Conservation (phyloP, 129 eudicot genomes). For the Helianthus annuus region DNA sequence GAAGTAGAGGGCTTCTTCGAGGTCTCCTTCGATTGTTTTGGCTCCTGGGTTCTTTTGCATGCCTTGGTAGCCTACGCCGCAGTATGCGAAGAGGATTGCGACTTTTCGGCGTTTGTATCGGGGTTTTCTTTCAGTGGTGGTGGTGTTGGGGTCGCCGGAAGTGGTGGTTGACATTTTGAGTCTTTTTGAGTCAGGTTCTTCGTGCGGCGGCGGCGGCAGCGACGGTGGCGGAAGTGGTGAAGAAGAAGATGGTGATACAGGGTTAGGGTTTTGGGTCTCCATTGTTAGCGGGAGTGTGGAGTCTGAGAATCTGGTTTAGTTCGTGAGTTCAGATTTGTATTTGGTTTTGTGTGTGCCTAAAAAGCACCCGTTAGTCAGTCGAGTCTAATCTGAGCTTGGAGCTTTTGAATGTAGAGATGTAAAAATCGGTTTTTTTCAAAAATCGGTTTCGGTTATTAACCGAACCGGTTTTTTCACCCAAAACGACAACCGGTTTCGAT, state of each 20-base stretch:
- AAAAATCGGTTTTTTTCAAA: too few relatives aligned
- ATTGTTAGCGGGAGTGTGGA: slow-evolving; percentile 14
- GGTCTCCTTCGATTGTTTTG: slow-evolving; percentile 95
- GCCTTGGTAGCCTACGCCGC: slow-evolving; percentile 97
- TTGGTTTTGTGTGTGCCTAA: background rate
- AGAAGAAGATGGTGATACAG: slow-evolving; percentile 11
- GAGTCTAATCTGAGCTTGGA: too few relatives aligned
- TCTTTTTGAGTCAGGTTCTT: background rate
- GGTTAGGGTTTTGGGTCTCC: slow-evolving; percentile 27
- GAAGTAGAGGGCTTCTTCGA: slow-evolving; percentile 83
- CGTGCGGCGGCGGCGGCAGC: background rate
- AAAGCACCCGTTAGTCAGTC: background rate
- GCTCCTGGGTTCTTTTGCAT: slow-evolving; percentile 99
- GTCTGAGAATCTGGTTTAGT: background rate
- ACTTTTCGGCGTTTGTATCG: slow-evolving; percentile 80
- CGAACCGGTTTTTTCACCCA: too few relatives aligned
- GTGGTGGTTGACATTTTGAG: background rate
- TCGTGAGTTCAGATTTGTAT: background rate
- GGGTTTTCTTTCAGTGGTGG: slow-evolving; percentile 36
- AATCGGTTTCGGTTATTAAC: too few relatives aligned
- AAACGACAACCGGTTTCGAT: too few relatives aligned
- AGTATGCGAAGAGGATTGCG: slow-evolving; percentile 83
- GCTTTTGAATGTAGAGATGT: too few relatives aligned
- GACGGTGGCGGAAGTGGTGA: background rate
- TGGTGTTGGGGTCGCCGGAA: slow-evolving; percentile 48